Conservation (phyloP, 2,329 filamentous ascomycete genomes). For the Sclerotinia subarctica region DNA sequence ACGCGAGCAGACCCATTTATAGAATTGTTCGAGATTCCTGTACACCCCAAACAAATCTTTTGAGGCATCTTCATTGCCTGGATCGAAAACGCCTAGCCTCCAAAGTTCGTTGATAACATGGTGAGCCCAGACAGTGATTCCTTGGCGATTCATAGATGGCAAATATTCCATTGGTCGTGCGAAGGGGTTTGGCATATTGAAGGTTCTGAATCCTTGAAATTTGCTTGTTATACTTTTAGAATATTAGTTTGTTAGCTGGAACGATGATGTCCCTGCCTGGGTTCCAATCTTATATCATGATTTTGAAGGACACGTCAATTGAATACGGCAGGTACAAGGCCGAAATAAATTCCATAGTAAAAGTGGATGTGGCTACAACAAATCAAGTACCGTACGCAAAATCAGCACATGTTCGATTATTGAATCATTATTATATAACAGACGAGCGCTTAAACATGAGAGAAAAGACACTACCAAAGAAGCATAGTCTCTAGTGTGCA, state of each 20-base stretch:
- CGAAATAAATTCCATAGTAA: background rate
- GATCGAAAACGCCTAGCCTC: background rate
- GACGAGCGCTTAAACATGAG: background rate
- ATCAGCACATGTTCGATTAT: background rate
- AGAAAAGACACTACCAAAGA: background rate
- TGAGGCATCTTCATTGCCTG: background rate
- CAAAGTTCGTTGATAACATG: conserved; percentile 1
- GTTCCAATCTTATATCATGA: background rate
- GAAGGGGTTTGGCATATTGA: background rate
- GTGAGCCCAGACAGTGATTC: conserved; percentile 6
- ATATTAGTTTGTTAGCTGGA: background rate
- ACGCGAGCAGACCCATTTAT: background rate
- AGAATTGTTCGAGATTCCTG: background rate
- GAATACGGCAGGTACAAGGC: no score
- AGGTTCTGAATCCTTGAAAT: background rate
- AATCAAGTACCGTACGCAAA: background rate
- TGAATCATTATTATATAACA: background rate
- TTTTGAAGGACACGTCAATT: background rate
- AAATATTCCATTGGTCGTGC: background rate
- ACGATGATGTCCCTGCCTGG: background rate
- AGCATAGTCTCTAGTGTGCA: background rate
- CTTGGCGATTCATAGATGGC: background rate
- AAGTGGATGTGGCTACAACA: background rate
- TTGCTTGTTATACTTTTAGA: background rate
- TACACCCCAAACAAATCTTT: background rate